Percentiles rank a stretch among this genome's conserved stretches.
Evolutionary conservation across 2,329 filamentous ascomycete species (phyloP).

Genomic region (Botrytis deweyae): DNA sequence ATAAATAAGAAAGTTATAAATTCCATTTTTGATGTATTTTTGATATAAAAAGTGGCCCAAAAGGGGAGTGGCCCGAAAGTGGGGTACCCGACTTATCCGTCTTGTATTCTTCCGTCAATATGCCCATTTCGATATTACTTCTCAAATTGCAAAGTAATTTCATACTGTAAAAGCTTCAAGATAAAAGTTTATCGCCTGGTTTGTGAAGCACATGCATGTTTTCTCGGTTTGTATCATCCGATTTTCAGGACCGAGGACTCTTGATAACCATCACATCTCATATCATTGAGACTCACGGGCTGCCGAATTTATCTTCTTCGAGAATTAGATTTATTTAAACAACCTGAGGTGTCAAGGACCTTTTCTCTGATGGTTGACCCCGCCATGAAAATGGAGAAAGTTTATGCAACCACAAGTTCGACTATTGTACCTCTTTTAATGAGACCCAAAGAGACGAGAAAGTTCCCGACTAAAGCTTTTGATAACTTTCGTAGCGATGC

Average conservation of each 20-base stretch:
- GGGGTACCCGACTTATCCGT: no score
- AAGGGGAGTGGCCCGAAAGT: no score
- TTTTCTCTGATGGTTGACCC: background rate
- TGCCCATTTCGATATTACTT: background rate
- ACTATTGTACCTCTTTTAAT: constrained; percentile 34
- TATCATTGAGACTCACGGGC: background rate
- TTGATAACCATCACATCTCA: background rate
- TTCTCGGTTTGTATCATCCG: background rate
- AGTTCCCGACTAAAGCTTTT: constrained; percentile 30
- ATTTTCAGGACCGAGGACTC: background rate
- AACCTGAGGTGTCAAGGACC: background rate
- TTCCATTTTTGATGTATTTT: no score
- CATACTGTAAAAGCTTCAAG: background rate
- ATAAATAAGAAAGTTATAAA: no score
- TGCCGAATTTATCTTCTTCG: background rate
- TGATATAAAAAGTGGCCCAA: no score
- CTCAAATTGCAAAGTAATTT: background rate
- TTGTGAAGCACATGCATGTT: background rate
- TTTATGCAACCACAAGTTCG: constrained; percentile 32
- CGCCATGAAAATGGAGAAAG: constrained; percentile 28
- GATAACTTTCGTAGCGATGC: constrained; percentile 35
- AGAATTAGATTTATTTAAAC: background rate
- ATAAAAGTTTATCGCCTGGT: background rate
- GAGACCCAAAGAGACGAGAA: constrained; percentile 26
- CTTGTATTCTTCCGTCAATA: background rate